phyloP scores from a whole-genome alignment of 805 yeast species.

The Saccharomycopsis capsularis region DNA sequence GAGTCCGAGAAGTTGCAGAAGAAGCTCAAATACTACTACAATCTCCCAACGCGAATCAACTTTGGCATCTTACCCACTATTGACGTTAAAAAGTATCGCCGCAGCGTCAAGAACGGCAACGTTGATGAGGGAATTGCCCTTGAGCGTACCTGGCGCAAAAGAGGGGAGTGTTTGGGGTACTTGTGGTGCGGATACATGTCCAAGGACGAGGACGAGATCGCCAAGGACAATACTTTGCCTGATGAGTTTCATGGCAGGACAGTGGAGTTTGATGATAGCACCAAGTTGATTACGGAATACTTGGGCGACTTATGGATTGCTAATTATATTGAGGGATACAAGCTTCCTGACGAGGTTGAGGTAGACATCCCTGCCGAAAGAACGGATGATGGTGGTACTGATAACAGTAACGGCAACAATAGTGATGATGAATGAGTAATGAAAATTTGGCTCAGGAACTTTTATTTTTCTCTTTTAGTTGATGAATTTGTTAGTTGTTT shows the following conservation, averaged over 20 bases:
- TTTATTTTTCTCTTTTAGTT: not conserved
- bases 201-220: slow-evolving; percentile 9
- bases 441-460: not conserved
- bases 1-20: slow-evolving; percentile 2
- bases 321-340: slow-evolving; percentile 13
- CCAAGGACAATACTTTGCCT: not conserved
- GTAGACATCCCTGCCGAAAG: not conserved
- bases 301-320: slow-evolving; percentile 27
- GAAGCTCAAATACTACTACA: slow-evolving; percentile 20
- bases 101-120: slow-evolving; percentile 12
- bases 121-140: slow-evolving; percentile 1
- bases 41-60: slow-evolving; percentile 29
- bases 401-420: not conserved
- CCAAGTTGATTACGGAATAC: slow-evolving; percentile 24
- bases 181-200: slow-evolving; percentile 40
- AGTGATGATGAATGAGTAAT: not conserved
- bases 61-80: slow-evolving; percentile 37
- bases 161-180: slow-evolving; percentile 33
- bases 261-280: slow-evolving; percentile 25
- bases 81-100: slow-evolving; percentile 25
- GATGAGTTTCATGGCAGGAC: slow-evolving; percentile 22
- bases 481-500: not conserved
- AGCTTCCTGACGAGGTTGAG: slow-evolving; percentile 9
- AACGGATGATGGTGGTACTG: not conserved
- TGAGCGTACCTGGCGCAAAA: slow-evolving; percentile 32